Evolutionary conservation across 805 yeast species (phyloP), one percentile per base, ranked within the genome.

Genomic region (Cyberlindnera maclurae): DNA sequence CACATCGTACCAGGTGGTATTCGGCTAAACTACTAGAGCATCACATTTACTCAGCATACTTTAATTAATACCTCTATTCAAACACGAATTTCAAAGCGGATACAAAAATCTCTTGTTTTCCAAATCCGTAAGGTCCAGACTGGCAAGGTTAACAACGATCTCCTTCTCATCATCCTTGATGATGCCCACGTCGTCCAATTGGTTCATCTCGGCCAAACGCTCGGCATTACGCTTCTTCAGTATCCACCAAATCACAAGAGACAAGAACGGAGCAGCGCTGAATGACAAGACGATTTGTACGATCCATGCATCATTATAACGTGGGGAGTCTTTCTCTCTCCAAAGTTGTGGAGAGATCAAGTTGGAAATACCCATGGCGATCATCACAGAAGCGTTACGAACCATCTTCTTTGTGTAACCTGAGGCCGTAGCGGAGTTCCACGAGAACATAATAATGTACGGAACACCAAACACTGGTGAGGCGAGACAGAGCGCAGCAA

Each of bases 1-100:
- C 56, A 83, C 89, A 1, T 75, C 88, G 0, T 75, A 68, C 40
- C 81, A 78, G 49, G 70, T 80, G 34, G 45, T 77, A 7, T 50
- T 56, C 34, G 49, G 46, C 5, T 41, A 29, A 33, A n/a, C 17
- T 20, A 20, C 24, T n/a, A n/a, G n/a, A n/a, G 24, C 24, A 20
- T 20, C 24, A 20, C 24, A 20, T 20, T 6, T n/a, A n/a, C n/a
- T 20, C 8, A 20, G 24, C 24, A 20, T 20, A 20, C 24, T 8
- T 20, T 8, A 6, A 20, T 20, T 20, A 20, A 20, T 20, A 20
- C 8, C 24, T 6, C 24, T 20, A 20, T 20, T 20, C 24, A 6
- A 20, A 20, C 5, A 20, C 5, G 8, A 20, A 20, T 8, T 20
- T 33, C 29, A 45, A 12, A 70, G 48, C 12, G 79, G 78, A 42